A percentile compares a stretch with the other conserved stretches of the same genome.
Conservation (phyloP, 495 filamentous ascomycete species). For the Daldinia childiae region DNA sequence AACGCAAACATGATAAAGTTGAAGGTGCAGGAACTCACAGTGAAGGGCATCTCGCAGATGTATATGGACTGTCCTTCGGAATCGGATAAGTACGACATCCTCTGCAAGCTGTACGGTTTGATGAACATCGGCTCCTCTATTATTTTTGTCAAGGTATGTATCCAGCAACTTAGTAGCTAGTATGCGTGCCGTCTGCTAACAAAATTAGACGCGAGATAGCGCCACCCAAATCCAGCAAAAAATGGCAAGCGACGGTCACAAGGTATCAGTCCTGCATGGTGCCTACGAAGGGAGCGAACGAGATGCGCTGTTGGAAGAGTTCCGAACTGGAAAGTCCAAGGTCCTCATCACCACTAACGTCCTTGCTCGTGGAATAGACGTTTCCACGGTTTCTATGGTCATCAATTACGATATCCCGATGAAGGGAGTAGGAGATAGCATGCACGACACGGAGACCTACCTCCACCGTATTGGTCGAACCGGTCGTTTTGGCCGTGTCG, state of each 20-base stretch:
- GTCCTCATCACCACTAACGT: conserved; percentile 99
- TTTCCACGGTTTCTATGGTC: conserved; percentile 95
- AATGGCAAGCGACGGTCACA: conserved; percentile 89
- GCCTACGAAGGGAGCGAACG: conserved; percentile 83
- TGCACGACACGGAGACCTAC: conserved; percentile 89
- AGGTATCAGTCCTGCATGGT: conserved; percentile 86
- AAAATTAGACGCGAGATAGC: conserved; percentile 73
- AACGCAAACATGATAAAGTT: conserved; percentile 88
- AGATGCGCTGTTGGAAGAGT: conserved; percentile 85
- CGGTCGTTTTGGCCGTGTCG: conserved; percentile 96
- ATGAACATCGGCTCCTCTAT: conserved; percentile 97
- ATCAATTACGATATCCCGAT: conserved; percentile 90
- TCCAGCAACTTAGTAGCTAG: neutral
- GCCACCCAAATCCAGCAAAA: conserved; percentile 83
- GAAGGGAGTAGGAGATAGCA: conserved; percentile 58
- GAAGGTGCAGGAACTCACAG: conserved; percentile 88
- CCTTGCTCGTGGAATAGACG: conserved; percentile 94
- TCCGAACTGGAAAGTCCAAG: conserved; percentile 86
- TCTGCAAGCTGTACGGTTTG: conserved; percentile 91
- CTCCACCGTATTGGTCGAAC: conserved; percentile 98
- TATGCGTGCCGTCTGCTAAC: conserved; percentile 40
- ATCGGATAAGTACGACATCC: conserved; percentile 82
- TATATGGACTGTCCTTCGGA: conserved; percentile 90
- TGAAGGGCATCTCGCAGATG: conserved; percentile 96
- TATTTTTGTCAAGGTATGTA: conserved; percentile 88